Evolutionary conservation across 225 moss, liverwort and hornwort genomes (phyloP).

Genomic region (Asterella californica): DNA sequence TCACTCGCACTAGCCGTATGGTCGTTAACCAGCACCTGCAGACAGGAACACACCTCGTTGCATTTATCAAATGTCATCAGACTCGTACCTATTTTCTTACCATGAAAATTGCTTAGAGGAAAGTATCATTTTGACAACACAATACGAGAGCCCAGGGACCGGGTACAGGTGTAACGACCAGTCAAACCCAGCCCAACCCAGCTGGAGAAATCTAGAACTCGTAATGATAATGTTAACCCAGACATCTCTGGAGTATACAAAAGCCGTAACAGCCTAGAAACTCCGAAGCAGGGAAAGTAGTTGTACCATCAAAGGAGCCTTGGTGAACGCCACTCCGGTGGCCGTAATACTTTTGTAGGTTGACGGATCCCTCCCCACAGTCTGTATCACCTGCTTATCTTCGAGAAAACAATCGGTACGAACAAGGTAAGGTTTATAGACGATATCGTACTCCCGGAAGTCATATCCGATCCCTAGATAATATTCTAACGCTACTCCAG

Average conservation of each 20-base stretch:
- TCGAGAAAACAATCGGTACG: constrained; percentile 27
- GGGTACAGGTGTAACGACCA: neutral
- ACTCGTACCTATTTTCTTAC: neutral
- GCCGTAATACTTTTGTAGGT: constrained; percentile 55
- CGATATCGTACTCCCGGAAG: neutral
- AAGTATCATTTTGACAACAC: neutral
- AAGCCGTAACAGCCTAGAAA: neutral
- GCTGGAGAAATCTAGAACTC: neutral
- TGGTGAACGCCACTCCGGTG: constrained; percentile 54
- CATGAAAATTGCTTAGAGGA: neutral
- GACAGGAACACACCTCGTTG: neutral
- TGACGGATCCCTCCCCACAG: constrained; percentile 70
- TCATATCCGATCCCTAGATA: neutral
- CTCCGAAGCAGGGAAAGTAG: constrained; percentile 11
- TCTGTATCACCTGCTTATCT: constrained; percentile 78
- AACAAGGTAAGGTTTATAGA: constrained; percentile 4
- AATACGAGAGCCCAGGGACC: neutral
- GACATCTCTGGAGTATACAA: neutral
- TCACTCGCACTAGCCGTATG: constrained; percentile 95
- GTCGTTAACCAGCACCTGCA: constrained; percentile 82
- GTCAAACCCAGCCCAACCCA: neutral
- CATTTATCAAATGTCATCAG: neutral
- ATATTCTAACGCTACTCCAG: neutral
- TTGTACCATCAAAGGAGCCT: constrained; percentile 75
- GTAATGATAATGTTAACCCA: neutral